These are phyloP conservation scores for Kodamaea arcana DNA, from an alignment of 1,139 yeast genomes.

Conservation along the genomic window DNA sequence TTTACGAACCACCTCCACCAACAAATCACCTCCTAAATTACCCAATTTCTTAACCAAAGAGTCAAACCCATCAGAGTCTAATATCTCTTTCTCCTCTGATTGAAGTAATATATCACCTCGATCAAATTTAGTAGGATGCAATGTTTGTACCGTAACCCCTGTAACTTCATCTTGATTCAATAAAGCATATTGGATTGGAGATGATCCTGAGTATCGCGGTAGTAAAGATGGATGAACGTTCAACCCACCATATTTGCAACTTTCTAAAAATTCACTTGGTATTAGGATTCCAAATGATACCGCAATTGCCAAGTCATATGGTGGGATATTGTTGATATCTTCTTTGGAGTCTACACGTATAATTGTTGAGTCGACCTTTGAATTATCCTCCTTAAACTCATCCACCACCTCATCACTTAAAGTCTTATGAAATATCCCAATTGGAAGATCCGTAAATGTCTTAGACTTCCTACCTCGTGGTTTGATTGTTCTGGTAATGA, in stretches of 20 bases:
- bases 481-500: slow-evolving; percentile 66
- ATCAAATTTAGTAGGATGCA: slow-evolving; percentile 86
- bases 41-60: slow-evolving; percentile 51
- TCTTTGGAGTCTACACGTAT: slow-evolving; percentile 55
- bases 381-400: slow-evolving; percentile 31
- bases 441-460: slow-evolving; percentile 48
- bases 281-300: slow-evolving; percentile 86
- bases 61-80: slow-evolving; percentile 36
- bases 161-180: slow-evolving; percentile 59
- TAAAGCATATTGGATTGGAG: slow-evolving; percentile 83
- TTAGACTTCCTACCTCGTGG: slow-evolving; percentile 64
- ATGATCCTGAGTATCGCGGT: slow-evolving; percentile 82
- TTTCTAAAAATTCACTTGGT: slow-evolving; percentile 52
- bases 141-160: slow-evolving; percentile 86
- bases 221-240: slow-evolving; percentile 92
- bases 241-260: slow-evolving; percentile 61
- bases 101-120: slow-evolving; percentile 70
- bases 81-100: slow-evolving; percentile 39
- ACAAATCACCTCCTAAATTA: slow-evolving; percentile 52
- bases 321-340: slow-evolving; percentile 44
- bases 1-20: slow-evolving; percentile 42
- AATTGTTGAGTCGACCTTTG: slow-evolving; percentile 23
- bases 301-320: slow-evolving; percentile 70
- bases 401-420: no score
- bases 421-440: slow-evolving; percentile 31